These are phyloP conservation scores for Suillus variegatus DNA, from an alignment of 768 basidiomycete species.

Conservation along the genomic window DNA sequence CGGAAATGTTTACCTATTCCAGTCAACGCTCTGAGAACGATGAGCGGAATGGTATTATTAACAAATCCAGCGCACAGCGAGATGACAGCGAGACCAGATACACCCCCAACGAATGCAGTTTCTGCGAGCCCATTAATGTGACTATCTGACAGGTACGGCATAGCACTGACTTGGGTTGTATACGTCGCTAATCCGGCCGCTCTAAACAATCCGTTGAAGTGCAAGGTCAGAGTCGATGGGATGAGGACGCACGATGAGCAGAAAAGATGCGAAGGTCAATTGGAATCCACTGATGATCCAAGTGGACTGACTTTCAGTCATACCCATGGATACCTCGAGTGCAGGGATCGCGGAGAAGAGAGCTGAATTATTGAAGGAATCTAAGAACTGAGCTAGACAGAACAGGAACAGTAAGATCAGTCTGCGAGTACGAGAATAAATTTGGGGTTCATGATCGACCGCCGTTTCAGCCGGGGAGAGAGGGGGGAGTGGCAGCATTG, in stretches of 20 bases:
- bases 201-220: conserved; percentile 22
- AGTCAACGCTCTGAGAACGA: conserved; percentile 52
- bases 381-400: conserved; percentile 45
- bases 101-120: conserved; percentile 43
- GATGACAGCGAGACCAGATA: conserved; percentile 41
- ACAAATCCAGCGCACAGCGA: conserved; percentile 50
- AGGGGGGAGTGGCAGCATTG: conserved; percentile 12
- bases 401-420: conserved; percentile 35
- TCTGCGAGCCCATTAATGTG: conserved; percentile 24
- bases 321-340: conserved; percentile 24
- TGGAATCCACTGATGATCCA: conserved; percentile 48
- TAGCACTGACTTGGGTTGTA: conserved; percentile 40
- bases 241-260: conserved; percentile 33
- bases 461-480: conserved; percentile 2
- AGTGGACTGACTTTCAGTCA: conserved; percentile 26
- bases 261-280: conserved; percentile 43
- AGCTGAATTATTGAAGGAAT: conserved; percentile 43
- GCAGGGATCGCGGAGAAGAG: conserved; percentile 41
- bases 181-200: conserved; percentile 40
- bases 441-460: conserved; percentile 5
- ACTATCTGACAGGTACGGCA: neutral
- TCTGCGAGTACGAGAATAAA: conserved; percentile 28
- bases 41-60: conserved; percentile 44
- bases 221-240: neutral
- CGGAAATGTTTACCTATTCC: conserved; percentile 40